These are phyloP conservation scores for Hymenoscyphus infarciens DNA, from an alignment of 2,329 filamentous ascomycete genomes.

Conservation along the genomic window DNA sequence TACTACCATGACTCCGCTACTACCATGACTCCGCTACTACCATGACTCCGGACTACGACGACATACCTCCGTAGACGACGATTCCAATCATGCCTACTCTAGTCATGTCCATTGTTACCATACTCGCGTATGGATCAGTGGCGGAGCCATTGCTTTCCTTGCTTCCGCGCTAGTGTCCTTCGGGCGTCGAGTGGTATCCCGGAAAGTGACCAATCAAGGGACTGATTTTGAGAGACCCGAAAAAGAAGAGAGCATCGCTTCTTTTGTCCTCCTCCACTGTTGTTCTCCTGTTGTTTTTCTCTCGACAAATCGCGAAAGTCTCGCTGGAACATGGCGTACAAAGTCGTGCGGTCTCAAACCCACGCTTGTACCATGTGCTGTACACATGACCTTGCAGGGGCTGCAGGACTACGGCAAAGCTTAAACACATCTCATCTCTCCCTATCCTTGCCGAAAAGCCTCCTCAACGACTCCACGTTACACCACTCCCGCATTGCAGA, in stretches of 20 bases:
- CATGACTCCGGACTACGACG: too few species aligned
- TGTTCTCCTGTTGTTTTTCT: too few species aligned
- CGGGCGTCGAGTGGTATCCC: not conserved
- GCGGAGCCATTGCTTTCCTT: not conserved
- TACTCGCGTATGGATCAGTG: too few species aligned
- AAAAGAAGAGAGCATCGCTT: not conserved
- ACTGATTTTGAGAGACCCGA: not conserved
- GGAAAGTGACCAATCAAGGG: not conserved
- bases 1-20: too few species aligned
- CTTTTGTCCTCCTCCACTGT: not conserved
- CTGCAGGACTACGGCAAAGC: not conserved
- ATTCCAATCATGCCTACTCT: not conserved
- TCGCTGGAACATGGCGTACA: not conserved
- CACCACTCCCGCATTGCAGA: not conserved
- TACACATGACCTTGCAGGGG: not conserved
- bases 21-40: too few species aligned
- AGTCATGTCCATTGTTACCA: conserved; percentile 2
- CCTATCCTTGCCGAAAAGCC: not conserved
- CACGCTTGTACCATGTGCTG: not conserved
- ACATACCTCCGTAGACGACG: too few species aligned
- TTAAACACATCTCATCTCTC: not conserved
- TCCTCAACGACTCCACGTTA: conserved; percentile 3
- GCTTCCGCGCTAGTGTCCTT: conserved; percentile 2
- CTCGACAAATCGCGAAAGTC: not conserved
- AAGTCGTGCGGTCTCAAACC: not conserved